A percentile compares a stretch with the other conserved stretches of the same genome.
phyloP scores from a whole-genome alignment of 495 filamentous ascomycete species.

The Podospora conica region DNA sequence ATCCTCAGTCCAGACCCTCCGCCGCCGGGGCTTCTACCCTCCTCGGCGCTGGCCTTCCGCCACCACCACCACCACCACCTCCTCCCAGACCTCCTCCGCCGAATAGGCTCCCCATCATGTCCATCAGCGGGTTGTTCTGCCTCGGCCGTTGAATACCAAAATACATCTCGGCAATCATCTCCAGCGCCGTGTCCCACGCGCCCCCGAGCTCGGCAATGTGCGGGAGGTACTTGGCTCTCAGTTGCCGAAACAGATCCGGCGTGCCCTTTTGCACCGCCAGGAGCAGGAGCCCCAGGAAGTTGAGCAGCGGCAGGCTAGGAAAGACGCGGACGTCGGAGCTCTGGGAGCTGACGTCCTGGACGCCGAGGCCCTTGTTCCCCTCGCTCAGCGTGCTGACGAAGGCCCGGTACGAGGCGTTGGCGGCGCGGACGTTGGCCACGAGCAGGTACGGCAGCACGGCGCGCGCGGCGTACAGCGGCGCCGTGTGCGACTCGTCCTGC shows the following conservation, averaged over 20 bases:
- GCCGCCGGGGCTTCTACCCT: conserved; percentile 44
- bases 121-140: conserved; percentile 82
- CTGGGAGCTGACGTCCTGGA: conserved; percentile 75
- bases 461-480: conserved; percentile 81
- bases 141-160: conserved; percentile 88
- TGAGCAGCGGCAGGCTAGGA: conserved; percentile 81
- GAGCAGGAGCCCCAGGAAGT: conserved; percentile 81
- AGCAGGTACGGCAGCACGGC: conserved; percentile 90
- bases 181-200: conserved; percentile 77
- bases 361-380: conserved; percentile 58
- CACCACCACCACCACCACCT: conserved; percentile 30
- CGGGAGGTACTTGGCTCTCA: conserved; percentile 71
- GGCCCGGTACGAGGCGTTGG: conserved; percentile 70
- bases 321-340: conserved; percentile 73
- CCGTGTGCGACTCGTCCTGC: conserved; percentile 79
- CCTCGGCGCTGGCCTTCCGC: conserved; percentile 38
- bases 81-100: conserved; percentile 36
- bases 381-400: conserved; percentile 69
- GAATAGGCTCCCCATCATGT: conserved; percentile 96
- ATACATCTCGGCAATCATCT: conserved; percentile 91
- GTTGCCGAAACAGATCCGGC: conserved; percentile 71
- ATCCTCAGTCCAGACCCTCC: conserved; percentile 45
- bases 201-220: conserved; percentile 65
- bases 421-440: conserved; percentile 81
- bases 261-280: conserved; percentile 76